Evolutionary conservation across 306 rosid genomes (phyloP), one percentile per base, ranked within the genome.

Genomic region (Quercus agrifolia): DNA sequence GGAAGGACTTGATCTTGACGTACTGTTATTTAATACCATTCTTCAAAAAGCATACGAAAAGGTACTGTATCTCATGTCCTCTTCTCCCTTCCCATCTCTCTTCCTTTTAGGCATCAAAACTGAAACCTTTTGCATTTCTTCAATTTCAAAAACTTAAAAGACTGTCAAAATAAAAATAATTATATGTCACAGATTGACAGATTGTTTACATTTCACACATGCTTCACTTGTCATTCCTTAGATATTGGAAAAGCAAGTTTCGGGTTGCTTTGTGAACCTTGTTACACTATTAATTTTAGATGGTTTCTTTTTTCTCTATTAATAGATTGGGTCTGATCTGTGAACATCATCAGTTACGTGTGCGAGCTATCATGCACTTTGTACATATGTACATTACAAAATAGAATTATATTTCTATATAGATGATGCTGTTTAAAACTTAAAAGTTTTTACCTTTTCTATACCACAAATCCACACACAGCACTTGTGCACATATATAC

Each of bases 1-100:
- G 23, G 89, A 91, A 86, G 90, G 90, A 79, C 77, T 77, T 71
- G 75, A 82, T 71, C 86, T 87, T 81, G 96, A 94, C 87, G 80
- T 83, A 2, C 28, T 87, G 59, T 57, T 87, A 79, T 89, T 88
- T 75, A 94, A 94, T 84, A 88, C 86, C 3, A 77, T 94, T 85
- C 86, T 94, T 79, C 56, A 41, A 72, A 68, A 83, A 83, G 92
- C 97, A 76, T 70, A 78, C 83, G 77, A 77, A 81, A 82, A 74
- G 97, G 98, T 94, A 89, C 70, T n/a, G 68, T 44, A 18, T 46
- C 63, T 74, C 55, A 64, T 63, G 72, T 79, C 56, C 59, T 56
- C 52, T 17, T 63, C 75, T 74, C 67, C 58, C 77, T n/a, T 51
- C 52, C 70, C 52, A 19, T 67, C 27, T 8, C 2, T 67, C 70